Evolutionary conservation across 306 rosid species (phyloP), one percentile per base, ranked within the genome.

Genomic region (Dicorynia guianensis): DNA sequence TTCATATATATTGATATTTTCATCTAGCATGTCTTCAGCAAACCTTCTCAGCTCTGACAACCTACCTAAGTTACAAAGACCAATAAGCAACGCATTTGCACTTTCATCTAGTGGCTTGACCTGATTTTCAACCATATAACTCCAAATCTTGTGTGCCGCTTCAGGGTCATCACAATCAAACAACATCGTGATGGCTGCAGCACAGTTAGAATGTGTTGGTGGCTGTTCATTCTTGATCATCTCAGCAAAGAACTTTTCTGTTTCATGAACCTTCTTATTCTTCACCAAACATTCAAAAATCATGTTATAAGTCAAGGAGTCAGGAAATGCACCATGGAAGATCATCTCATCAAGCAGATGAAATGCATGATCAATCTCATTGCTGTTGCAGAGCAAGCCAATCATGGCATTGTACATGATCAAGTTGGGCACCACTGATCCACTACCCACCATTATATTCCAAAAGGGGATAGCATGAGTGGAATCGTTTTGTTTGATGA

Each of bases 211-310:
- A 72, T 74, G 50, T 0, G 87, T 81, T 0, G 91, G 95, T 1
- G 77, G 82, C 18, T 76, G 81, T 84, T 92, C 97, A 48, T 89
- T 89, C 86, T 87, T 92, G 75, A 86, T 55, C 93, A 92, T 92
- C 89, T 92, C 95, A 9, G 34, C 17, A 55, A 87, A 92, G 69
- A 89, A 89, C 50, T 71, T 85, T 17, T 83, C 74, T 0, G 83
- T 76, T 70, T 84, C 80, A 0, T 71, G 53, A 48, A 67, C 93
- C 76, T 63, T 87, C 57, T 63, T 86, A 72, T 77, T 87, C 81
- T 77, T 89, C 71, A 89, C 86, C 84, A 92, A 80, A 79, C 93
- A 87, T 56, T 85, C 81, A 8, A 92, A 92, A 55, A 92, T 83
- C 85, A 85, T 82, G 83, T 92, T 89, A 30, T 92, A 92, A 13